Percentiles rank a stretch among this genome's conserved stretches.
These are phyloP conservation scores for Haematococcus sp. DNA, from an alignment of 139 green algal species.

Conservation along the genomic window DNA sequence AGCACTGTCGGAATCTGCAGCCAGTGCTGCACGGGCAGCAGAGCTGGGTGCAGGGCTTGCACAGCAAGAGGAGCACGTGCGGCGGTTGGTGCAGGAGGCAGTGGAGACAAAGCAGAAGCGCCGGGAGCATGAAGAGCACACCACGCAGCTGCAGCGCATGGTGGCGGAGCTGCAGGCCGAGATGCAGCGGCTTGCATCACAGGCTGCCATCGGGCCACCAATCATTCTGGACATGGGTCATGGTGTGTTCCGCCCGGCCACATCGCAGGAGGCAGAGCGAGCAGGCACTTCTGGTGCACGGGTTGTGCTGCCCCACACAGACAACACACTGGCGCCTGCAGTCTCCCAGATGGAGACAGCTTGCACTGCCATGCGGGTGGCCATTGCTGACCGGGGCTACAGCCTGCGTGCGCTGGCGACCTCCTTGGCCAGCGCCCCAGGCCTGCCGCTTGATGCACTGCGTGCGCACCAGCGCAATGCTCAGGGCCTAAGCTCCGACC, in stretches of 20 bases:
- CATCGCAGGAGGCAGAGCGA: too few species aligned
- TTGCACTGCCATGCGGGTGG: conserved; percentile 30
- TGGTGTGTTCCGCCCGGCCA: neutral
- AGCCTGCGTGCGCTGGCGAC: conserved; percentile 16
- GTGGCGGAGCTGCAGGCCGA: conserved; percentile 36
- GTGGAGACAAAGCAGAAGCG: neutral
- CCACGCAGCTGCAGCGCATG: conserved; percentile 22
- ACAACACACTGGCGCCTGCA: too few species aligned
- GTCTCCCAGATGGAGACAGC: conserved; percentile 22
- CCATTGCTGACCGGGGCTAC: conserved; percentile 28
- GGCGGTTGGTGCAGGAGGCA: conserved; percentile 8
- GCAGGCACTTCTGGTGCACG: too few species aligned
- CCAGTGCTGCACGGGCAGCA: neutral
- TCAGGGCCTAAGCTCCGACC: conserved; percentile 1
- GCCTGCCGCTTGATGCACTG: neutral
- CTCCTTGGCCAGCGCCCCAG: neutral
- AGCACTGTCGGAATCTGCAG: conserved; percentile 13
- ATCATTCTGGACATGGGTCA: conserved; percentile 22
- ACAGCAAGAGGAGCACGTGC: conserved; percentile 27
- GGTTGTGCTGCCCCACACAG: too few species aligned
- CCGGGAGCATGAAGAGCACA: conserved; percentile 8
- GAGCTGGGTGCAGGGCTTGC: conserved; percentile 9
- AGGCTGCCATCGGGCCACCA: conserved; percentile 23
- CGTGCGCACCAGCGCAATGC: neutral
- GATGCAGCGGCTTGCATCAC: conserved; percentile 32